Evolutionary conservation across 768 basidiomycete genomes (phyloP).

Genomic region (Tulasnella sp.): DNA sequence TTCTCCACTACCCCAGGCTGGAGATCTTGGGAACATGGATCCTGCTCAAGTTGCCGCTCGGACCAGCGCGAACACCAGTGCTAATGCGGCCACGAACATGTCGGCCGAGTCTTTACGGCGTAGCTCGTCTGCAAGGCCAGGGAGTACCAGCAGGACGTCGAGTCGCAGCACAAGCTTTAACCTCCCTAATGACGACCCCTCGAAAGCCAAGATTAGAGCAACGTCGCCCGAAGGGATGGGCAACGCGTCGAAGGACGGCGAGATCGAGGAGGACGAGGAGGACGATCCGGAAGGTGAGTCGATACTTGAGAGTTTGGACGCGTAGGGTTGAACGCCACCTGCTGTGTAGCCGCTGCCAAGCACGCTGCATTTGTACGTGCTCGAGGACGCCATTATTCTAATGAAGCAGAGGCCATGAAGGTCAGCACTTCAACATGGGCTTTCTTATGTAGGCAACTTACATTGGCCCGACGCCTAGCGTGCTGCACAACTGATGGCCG

Average conservation of each 20-base stretch:
- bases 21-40: background rate
- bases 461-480: constrained; percentile 32
- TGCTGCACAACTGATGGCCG: constrained; percentile 48
- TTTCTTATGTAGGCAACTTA: too few relatives aligned
- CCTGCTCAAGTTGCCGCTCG: constrained; percentile 8
- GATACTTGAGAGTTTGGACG: background rate
- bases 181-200: constrained; percentile 47
- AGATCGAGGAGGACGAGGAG: constrained; percentile 58
- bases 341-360: constrained; percentile 53
- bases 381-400: constrained; percentile 75
- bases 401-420: constrained; percentile 90
- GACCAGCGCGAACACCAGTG: background rate
- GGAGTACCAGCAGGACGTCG: constrained; percentile 31
- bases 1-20: constrained; percentile 28
- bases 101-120: background rate
- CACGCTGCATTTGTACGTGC: constrained; percentile 72
- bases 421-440: constrained; percentile 26
- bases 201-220: constrained; percentile 44
- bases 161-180: constrained; percentile 79
- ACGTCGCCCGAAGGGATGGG: constrained; percentile 34
- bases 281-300: constrained; percentile 79
- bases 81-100: background rate
- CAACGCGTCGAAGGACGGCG: constrained; percentile 22
- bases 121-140: constrained; percentile 40
- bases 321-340: background rate